Percentiles rank a stretch among this genome's conserved stretches.
Conservation (phyloP, 2,329 filamentous ascomycete species). For the Basipetospora chlamydospora region DNA sequence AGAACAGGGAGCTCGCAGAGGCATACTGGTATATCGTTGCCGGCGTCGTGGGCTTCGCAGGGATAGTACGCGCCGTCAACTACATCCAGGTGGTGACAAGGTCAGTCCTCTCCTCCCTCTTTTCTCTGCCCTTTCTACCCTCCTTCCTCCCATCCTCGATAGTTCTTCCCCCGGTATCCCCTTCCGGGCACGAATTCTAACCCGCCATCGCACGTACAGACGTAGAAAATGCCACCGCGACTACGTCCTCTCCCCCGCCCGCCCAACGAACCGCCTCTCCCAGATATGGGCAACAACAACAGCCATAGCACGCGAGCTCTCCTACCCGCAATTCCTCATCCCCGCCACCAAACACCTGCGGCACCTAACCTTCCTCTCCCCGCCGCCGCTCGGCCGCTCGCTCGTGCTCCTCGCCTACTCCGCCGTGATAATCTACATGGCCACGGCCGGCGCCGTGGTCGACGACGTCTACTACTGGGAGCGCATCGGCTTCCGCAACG, state of each 20-base stretch:
- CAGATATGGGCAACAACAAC: conserved; percentile 45
- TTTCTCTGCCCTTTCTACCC: conserved; percentile 5
- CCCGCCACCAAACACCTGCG: too few relatives aligned
- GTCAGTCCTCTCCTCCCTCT: conserved; percentile 14
- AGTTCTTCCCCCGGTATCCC: too few relatives aligned
- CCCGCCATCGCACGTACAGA: too few relatives aligned
- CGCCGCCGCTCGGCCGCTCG: conserved; percentile 41
- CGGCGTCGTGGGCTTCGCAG: conserved; percentile 28
- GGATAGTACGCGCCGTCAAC: conserved; percentile 27
- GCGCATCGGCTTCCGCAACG: conserved; percentile 52
- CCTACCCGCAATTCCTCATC: conserved; percentile 40
- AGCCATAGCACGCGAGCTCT: conserved; percentile 39
- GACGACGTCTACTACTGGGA: conserved; percentile 45
- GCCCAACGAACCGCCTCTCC: conserved; percentile 27
- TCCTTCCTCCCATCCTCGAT: too few relatives aligned
- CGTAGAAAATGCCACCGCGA: conserved; percentile 27
- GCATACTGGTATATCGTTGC: conserved; percentile 46
- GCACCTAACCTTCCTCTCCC: conserved; percentile 39
- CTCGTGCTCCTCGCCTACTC: conserved; percentile 41
- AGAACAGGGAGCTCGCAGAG: conserved; percentile 32
- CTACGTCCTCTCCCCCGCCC: conserved; percentile 34
- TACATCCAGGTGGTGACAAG: conserved; percentile 24
- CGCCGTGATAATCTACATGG: conserved; percentile 43
- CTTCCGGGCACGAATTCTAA: too few relatives aligned
- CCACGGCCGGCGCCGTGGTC: conserved; percentile 31